A percentile compares a stretch with the other conserved stretches of the same genome.
Evolutionary conservation across 208 protist species (phyloP).

Genomic region (Naegleria lovaniensis): DNA sequence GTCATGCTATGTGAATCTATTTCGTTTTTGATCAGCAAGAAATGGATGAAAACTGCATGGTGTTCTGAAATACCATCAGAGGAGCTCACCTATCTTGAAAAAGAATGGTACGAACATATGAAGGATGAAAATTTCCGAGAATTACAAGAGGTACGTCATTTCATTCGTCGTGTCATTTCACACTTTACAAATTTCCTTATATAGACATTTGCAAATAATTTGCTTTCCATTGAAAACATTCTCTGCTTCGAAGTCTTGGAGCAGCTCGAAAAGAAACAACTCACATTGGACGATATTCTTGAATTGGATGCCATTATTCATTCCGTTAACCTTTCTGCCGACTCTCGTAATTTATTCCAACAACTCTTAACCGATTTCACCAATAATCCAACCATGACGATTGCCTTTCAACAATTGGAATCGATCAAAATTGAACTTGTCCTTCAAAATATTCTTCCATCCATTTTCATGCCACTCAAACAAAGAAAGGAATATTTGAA

Average conservation of each 20-base stretch:
- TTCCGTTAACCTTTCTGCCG: neutral
- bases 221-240: neutral
- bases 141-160: too few species aligned
- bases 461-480: neutral
- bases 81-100: neutral
- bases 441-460: neutral
- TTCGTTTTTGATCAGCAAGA: neutral
- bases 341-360: neutral
- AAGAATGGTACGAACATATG: neutral
- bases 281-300: neutral
- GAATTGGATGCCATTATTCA: neutral
- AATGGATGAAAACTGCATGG: neutral
- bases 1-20: neutral
- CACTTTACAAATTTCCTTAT: neutral
- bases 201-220: neutral
- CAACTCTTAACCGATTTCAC: neutral
- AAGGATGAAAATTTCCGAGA: neutral
- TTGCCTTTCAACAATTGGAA: neutral
- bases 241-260: neutral
- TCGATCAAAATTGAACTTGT: neutral
- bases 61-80: neutral
- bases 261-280: neutral
- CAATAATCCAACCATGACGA: neutral
- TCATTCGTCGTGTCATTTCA: too few species aligned
- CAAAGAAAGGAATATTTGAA: neutral